Evolutionary conservation across 371 early-diverging fungal species (phyloP), one percentile per base, ranked within the genome.

Genomic region (Syncephalastrum contaminatum): DNA sequence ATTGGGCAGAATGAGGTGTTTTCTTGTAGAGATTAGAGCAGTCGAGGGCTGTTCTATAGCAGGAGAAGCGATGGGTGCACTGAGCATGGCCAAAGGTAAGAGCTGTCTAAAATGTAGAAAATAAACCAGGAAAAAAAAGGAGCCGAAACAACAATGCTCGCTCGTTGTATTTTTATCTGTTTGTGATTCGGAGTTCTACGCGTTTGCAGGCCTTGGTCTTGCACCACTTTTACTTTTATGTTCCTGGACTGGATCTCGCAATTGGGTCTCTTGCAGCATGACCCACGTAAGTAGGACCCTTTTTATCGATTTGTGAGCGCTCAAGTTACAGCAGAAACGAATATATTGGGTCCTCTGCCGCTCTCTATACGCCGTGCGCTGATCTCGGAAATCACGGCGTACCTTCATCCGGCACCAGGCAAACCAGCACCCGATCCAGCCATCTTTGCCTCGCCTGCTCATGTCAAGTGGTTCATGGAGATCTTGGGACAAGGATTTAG

Each of bases 381-480:
- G 41, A 85, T 88, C 49, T 72, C 74, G 30, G 86, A 87, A 63
- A 79, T 87, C 47, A 88, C 86, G 12, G 69, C 81, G 13, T 84
- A 72, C 54, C 62, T 84, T 18, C 65, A 79, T 21, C 79, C 82
- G 42, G 42, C 67, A 4, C 53, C 66, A 25, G 66, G 67, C 53
- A 74, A 75, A 53, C 62, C 53, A 44, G 53, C 63, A 36, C 75
- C 77, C 51, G 83, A 84, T 62, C 73, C 76, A n/a, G 63, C 69
- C 43, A 64, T 85, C 24, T 80, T 87, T 50, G 60, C 73, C 16
- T 84, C 87, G 6, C 81, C 81, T 22, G 82, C 85, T 7, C 93
- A 93, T 66, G 89, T 93, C 22, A 75, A 77, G 51, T 93, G 91
- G 91, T 84, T 79, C 45, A 89, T 91, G 90, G 91, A 90, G 66